Base-by-base conservation (phyloP, 2,329 filamentous ascomycete genomes). In the Hyphodiscus sp. region DNA sequence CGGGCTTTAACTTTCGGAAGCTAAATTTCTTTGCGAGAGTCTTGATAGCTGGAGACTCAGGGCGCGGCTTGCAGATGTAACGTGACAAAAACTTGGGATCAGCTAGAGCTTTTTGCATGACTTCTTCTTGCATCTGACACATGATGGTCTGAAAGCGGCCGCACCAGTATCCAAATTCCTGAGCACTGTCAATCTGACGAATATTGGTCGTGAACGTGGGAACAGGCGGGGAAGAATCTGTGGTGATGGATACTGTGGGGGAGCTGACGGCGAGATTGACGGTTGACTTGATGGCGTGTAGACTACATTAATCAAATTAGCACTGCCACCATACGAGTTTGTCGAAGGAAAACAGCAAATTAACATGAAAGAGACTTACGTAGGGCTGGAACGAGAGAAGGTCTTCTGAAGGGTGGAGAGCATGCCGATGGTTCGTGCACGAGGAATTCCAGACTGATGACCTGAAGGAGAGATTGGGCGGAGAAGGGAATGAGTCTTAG, bases 61-160 rank as follows among this genome's bases (percentile, higher is more conserved):
- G 8, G 23, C 23, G 16, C 3, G 11, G 3, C 18, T 18, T n/a
- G 10, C 5, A 10, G 20, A 45, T 45, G 41, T 48, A 53, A 38
- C 49, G 53, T 56, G 51, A 30, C 41, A 47, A 23, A 8, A 45
- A 41, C 11, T 51, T 44, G 1, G 52, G 48, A 42, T 55, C 49
- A 4, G 20, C 18, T 8, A 49, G 26, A 19, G 29, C 44, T 0
- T 63, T 56, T 4, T 64, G 53, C 20, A 76, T 64, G 20, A 64
- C 61, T 58, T 78, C 75, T 54, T 69, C 73, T 51, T 71, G 72
- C 58, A 77, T 74, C n/a, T 73, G 74, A 67, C 86, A 82, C 49
- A 78, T 73, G 0, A 85, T 67, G 1, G 79, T 69, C 49, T 75
- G 69, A 63, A 85, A 84, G 41, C 83, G 79, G 18, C 83, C 83